Percentiles rank a stretch among this genome's conserved stretches.
Evolutionary conservation across 306 rosid species (phyloP).

Genomic region (Cicer judaicum): DNA sequence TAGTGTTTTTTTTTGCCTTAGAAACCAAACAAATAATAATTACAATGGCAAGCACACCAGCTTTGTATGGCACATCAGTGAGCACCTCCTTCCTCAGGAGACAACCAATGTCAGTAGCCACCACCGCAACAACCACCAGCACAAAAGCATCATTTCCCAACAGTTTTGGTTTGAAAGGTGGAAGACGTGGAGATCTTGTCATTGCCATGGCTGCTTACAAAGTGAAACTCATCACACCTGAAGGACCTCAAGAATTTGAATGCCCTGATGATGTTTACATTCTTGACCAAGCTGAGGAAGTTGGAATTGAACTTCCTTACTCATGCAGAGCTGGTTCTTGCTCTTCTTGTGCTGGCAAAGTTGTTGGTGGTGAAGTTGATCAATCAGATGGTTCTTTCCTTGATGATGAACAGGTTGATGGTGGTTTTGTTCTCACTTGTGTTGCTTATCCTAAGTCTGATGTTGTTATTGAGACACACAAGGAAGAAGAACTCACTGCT

Average conservation of each 20-base stretch:
- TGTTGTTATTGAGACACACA: slow-evolving; percentile 77
- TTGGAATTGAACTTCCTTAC: slow-evolving; percentile 74
- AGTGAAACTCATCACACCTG: slow-evolving; percentile 72
- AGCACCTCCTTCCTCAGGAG: slow-evolving; percentile 65
- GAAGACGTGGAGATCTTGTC: slow-evolving; percentile 58
- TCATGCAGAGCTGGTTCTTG: slow-evolving; percentile 97
- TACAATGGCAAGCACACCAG: slow-evolving; percentile 52
- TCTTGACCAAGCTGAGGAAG: slow-evolving; percentile 72
- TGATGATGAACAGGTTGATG: slow-evolving; percentile 61
- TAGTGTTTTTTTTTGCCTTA: background rate
- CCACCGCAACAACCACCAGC: background rate
- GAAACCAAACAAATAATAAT: background rate
- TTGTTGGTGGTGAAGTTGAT: slow-evolving; percentile 55
- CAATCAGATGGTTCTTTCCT: slow-evolving; percentile 82
- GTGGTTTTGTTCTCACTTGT: slow-evolving; percentile 75
- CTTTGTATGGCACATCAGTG: slow-evolving; percentile 54
- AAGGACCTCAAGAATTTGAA: slow-evolving; percentile 54
- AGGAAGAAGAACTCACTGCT: slow-evolving; percentile 75
- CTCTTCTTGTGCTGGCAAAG: slow-evolving; percentile 82
- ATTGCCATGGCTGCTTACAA: slow-evolving; percentile 69
- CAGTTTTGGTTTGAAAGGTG: slow-evolving; percentile 43
- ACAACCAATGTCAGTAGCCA: slow-evolving; percentile 43
- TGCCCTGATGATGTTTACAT: slow-evolving; percentile 79
- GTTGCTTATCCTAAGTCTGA: slow-evolving; percentile 69
- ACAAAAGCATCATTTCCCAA: slow-evolving; percentile 46